These are phyloP conservation scores for Osmozyma mogii DNA, from an alignment of 805 yeast species.

Conservation along the genomic window DNA sequence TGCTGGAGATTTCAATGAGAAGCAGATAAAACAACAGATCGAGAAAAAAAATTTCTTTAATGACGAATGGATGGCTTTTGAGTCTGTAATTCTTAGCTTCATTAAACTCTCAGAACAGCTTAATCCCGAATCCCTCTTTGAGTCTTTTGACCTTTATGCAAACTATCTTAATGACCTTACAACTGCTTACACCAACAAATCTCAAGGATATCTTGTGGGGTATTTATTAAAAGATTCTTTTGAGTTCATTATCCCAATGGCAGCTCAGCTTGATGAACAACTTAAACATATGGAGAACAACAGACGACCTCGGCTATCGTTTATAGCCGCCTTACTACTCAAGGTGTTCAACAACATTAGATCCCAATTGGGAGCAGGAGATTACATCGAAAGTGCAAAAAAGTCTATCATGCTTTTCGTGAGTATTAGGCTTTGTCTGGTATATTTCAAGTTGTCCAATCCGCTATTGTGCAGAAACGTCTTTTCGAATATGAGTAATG, in stretches of 20 bases:
- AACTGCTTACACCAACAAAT: conserved; percentile 40
- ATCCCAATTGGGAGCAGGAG: conserved; percentile 34
- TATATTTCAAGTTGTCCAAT: conserved; percentile 47
- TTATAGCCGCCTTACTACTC: conserved; percentile 46
- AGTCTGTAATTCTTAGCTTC: conserved; percentile 37
- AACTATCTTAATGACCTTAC: conserved; percentile 40
- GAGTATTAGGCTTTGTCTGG: conserved; percentile 46
- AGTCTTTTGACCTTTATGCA: conserved; percentile 48
- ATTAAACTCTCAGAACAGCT: conserved; percentile 41
- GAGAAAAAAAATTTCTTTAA: conserved; percentile 18
- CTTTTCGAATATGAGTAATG: conserved; percentile 51
- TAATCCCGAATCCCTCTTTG: conserved; percentile 44
- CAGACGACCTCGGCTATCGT: conserved; percentile 38
- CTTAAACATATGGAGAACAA: conserved; percentile 34
- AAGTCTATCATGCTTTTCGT: conserved; percentile 44
- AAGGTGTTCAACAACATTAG: conserved; percentile 56
- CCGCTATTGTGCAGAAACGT: conserved; percentile 56
- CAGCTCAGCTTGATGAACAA: conserved; percentile 31
- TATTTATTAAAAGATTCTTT: conserved; percentile 30
- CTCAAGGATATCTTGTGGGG: conserved; percentile 29
- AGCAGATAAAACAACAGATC: conserved; percentile 12
- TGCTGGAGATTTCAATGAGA: conserved; percentile 9
- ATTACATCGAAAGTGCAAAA: conserved; percentile 31
- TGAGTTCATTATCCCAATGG: conserved; percentile 36
- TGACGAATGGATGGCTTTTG: conserved; percentile 41